Percentiles rank a stretch among this genome's conserved stretches.
Evolutionary conservation across 2,329 filamentous ascomycete genomes (phyloP).

Genomic region (Fonsecaea nubica): DNA sequence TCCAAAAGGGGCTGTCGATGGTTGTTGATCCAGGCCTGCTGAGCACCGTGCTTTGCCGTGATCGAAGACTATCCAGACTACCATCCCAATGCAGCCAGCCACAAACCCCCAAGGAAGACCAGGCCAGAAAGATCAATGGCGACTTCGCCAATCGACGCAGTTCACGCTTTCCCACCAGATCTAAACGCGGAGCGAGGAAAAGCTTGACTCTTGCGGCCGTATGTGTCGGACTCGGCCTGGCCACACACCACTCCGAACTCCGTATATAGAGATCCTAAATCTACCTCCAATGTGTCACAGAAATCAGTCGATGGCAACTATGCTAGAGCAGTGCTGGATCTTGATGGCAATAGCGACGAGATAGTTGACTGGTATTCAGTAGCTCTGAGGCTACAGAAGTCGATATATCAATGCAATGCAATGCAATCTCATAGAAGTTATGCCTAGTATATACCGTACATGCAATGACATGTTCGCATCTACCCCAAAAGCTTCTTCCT

Average conservation of each 20-base stretch:
- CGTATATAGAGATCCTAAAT: background rate
- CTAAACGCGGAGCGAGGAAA: background rate
- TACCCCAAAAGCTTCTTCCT: background rate
- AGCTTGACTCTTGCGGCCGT: background rate
- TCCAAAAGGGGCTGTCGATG: background rate
- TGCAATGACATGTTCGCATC: background rate
- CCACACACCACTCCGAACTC: background rate
- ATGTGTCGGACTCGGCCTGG: background rate
- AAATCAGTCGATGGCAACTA: background rate
- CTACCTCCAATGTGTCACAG: background rate
- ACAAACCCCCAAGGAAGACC: background rate
- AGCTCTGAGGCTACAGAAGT: no score
- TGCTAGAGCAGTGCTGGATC: no score
- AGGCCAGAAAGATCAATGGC: no score
- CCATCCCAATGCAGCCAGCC: background rate
- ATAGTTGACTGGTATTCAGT: no score
- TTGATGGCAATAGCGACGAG: no score
- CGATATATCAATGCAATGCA: no score
- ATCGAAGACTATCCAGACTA: background rate
- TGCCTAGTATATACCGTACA: no score
- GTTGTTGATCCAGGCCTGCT: background rate
- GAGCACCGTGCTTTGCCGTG: background rate
- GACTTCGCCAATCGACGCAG: background rate
- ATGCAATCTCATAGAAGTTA: no score
- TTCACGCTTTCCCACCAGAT: background rate